Evolutionary conservation across 805 yeast genomes (phyloP), one percentile per base, ranked within the genome.

Genomic region (Starmerella potacharoeniae): DNA sequence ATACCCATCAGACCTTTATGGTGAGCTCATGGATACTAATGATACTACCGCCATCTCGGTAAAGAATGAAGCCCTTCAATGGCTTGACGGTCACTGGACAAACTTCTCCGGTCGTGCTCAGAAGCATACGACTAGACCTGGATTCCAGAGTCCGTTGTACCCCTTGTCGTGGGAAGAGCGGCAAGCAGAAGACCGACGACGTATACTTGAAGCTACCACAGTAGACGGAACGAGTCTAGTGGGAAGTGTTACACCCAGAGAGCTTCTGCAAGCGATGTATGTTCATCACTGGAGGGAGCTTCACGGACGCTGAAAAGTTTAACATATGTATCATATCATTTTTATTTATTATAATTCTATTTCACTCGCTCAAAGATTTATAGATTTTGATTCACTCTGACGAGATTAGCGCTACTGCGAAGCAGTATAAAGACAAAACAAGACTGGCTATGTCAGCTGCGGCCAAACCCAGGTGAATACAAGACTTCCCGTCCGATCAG

Each of bases 21-120:
- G 39, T 1, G 49, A 49, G 22, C 33, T 59, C 34, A 48, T 31
- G 42, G 58, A 58, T 11, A 13, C 47, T 34, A 33, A 40, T 37
- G 41, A 11, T 3, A 30, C 6, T 17, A 29, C 52, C 14, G 14
- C 49, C 9, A 37, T 53, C 14, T 2, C 37, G 10, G 55, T 55
- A 33, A 11, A 45, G 11, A 30, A 44, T 28, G 1, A 17, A 33
- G 31, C 52, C 11, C 52, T 58, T 44, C 61, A 57, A 44, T 57
- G 58, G 60, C 51, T 58, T 9, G 60, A 58, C 40, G 61, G 57
- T 34, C 44, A 45, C 17, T 56, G 59, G 59, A 54, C 59, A 6
- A 42, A 40, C 22, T 29, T 30, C 22, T 52, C 58, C 7, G 41
- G 49, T 13, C n/a, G 29, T 5, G 29, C 37, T 31, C 33, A 41